These are phyloP conservation scores for Coemansia sp. DNA, from an alignment of 192 early-diverging fungal genomes.

Conservation along the genomic window DNA sequence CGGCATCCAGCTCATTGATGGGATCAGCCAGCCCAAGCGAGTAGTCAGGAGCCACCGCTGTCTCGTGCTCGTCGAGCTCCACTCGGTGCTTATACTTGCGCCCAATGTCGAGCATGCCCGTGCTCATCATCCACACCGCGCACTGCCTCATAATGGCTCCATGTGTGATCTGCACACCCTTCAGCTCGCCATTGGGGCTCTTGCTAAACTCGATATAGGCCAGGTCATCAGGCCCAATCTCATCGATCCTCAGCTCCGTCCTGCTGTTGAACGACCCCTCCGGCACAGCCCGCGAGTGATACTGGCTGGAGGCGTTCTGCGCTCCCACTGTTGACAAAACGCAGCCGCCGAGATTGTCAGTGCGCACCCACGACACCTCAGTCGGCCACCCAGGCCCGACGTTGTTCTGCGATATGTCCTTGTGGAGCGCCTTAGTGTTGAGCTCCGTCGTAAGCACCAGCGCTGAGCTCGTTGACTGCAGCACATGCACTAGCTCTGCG, in stretches of 20 bases:
- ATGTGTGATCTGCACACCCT: slow-evolving; percentile 82
- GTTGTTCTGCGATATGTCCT: slow-evolving; percentile 63
- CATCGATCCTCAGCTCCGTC: slow-evolving; percentile 26
- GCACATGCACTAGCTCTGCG: slow-evolving; percentile 75
- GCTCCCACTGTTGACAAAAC: slow-evolving; percentile 55
- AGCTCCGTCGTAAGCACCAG: slow-evolving; percentile 85
- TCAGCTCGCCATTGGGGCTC: slow-evolving; percentile 79
- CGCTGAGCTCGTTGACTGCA: slow-evolving; percentile 66
- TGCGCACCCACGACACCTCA: slow-evolving; percentile 81
- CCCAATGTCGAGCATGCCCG: slow-evolving; percentile 48
- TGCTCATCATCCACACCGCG: slow-evolving; percentile 45
- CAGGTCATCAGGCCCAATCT: slow-evolving; percentile 57
- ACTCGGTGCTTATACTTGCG: slow-evolving; percentile 54
- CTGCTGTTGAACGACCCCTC: slow-evolving; percentile 19
- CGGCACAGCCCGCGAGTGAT: slow-evolving; percentile 24
- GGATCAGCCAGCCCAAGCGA: slow-evolving; percentile 31
- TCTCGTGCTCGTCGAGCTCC: slow-evolving; percentile 41
- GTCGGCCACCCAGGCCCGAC: slow-evolving; percentile 68
- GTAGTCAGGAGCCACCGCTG: slow-evolving; percentile 17
- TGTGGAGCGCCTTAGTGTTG: slow-evolving; percentile 73
- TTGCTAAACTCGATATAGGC: slow-evolving; percentile 90
- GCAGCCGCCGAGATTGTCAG: slow-evolving; percentile 70
- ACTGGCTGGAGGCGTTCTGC: slow-evolving; percentile 32
- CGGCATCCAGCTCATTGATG: slow-evolving; percentile 17
- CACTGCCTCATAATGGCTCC: slow-evolving; percentile 77